These are phyloP conservation scores for Citropsis articulata DNA, from an alignment of 345 rosid genomes.

Conservation along the genomic window DNA sequence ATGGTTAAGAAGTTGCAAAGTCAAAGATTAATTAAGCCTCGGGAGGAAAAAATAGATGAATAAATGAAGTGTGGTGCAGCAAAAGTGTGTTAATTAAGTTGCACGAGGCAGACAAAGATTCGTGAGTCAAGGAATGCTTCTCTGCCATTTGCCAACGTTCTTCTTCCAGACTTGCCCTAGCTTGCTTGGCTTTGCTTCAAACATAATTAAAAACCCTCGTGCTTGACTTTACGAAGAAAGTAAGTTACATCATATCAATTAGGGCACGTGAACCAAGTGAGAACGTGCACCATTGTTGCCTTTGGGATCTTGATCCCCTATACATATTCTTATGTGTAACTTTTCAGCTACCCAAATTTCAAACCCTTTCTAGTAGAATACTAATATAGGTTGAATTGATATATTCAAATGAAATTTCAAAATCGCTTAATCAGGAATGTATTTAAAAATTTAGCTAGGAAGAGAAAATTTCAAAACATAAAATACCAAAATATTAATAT, in stretches of 20 bases:
- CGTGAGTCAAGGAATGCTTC: constrained; percentile 62
- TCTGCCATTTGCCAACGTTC: not conserved
- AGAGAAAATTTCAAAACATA: too few species aligned
- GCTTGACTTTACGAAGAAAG: not conserved
- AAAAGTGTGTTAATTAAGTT: constrained; percentile 26
- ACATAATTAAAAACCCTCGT: not conserved
- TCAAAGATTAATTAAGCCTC: constrained; percentile 8
- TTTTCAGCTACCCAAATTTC: too few species aligned
- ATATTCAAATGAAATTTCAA: too few species aligned
- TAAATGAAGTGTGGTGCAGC: not conserved
- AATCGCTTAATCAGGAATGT: too few species aligned
- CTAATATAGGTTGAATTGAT: too few species aligned
- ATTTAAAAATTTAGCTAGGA: too few species aligned
- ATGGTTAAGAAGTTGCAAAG: constrained; percentile 16
- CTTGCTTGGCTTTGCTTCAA: not conserved
- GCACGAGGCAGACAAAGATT: constrained; percentile 89
- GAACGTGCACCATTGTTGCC: not conserved
- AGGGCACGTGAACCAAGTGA: not conserved
- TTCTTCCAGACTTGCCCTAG: not conserved
- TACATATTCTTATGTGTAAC: too few species aligned
- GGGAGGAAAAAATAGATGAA: not conserved
- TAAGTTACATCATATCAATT: not conserved
- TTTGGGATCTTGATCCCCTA: not conserved
- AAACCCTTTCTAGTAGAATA: too few species aligned
- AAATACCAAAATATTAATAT: too few species aligned